Evolutionary conservation across 352 stramenopile species (phyloP).

Genomic region (Blastocystis sp.): DNA sequence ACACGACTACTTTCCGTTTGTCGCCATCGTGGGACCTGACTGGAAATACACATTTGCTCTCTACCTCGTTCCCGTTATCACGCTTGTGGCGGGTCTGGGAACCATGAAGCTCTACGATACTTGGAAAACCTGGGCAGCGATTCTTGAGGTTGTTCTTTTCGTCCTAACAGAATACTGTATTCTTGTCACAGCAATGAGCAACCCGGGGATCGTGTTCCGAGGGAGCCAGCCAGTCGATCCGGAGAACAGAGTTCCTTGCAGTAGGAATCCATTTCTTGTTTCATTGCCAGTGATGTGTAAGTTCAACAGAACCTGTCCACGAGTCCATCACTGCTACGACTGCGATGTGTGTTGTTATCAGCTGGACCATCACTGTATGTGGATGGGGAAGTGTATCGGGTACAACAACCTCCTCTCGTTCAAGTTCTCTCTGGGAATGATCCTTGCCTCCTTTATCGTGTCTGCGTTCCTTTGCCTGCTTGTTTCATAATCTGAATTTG

Average conservation of each 20-base stretch:
- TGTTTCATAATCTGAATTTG: not conserved
- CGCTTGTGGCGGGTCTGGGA: not conserved
- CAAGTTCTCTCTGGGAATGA: not conserved
- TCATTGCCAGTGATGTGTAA: slow-evolving; percentile 12
- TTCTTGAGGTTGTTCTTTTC: not conserved
- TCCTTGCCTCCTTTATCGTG: not conserved
- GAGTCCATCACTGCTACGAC: slow-evolving; percentile 30
- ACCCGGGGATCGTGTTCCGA: slow-evolving; percentile 47
- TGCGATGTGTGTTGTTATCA: slow-evolving; percentile 22
- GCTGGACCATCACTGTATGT: slow-evolving; percentile 47
- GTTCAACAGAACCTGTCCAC: not conserved
- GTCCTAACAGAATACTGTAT: not conserved
- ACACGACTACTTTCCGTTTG: slow-evolving; percentile 52
- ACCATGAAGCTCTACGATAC: not conserved
- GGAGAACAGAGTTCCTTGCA: not conserved
- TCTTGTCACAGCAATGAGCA: slow-evolving; percentile 28
- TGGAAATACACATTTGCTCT: not conserved
- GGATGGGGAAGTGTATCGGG: slow-evolving; percentile 53
- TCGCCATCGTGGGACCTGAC: slow-evolving; percentile 18
- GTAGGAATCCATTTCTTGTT: not conserved
- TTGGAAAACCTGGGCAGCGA: not conserved
- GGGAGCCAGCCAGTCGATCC: not conserved
- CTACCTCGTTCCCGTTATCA: not conserved
- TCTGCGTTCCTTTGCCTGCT: not conserved
- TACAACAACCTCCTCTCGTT: slow-evolving; percentile 7